These are phyloP conservation scores for Taiwanofungus camphoratus DNA, from an alignment of 1,284 basidiomycete genomes.

Conservation along the genomic window DNA sequence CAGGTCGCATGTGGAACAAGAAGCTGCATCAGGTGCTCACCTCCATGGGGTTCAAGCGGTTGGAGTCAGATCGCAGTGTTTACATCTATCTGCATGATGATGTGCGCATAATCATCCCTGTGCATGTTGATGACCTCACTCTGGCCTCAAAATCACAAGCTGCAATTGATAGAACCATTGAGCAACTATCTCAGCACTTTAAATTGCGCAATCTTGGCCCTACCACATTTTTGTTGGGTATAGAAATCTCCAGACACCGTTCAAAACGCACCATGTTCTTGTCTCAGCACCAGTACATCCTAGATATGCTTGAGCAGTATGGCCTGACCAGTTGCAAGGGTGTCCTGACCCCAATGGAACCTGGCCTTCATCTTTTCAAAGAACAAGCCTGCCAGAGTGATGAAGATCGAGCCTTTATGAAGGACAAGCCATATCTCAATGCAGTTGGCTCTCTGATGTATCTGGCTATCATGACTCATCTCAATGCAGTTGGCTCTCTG, in stretches of 20 bases:
- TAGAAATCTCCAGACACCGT: constrained; percentile 29
- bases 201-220: constrained; percentile 22
- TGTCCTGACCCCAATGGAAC: constrained; percentile 29
- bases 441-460: constrained; percentile 12
- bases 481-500: no score
- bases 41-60: constrained; percentile 7
- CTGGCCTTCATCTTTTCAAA: constrained; percentile 6
- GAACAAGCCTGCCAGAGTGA: no score
- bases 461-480: no score
- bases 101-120: constrained; percentile 11
- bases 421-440: constrained; percentile 5
- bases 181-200: constrained; percentile 12
- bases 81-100: constrained; percentile 8
- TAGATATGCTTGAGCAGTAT: constrained; percentile 28
- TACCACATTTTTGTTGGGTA: constrained; percentile 29
- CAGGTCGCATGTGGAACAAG: constrained; percentile 15
- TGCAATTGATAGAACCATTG: constrained; percentile 8
- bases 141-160: constrained; percentile 6
- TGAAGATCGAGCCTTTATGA: no score
- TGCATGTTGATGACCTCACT: constrained; percentile 22
- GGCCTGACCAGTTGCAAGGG: constrained; percentile 28
- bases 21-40: constrained; percentile 5
- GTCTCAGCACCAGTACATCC: constrained; percentile 30
- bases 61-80: constrained; percentile 10
- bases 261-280: constrained; percentile 21